phyloP scores from a whole-genome alignment of 192 early-diverging fungal species.

The Coemansia sp. region DNA sequence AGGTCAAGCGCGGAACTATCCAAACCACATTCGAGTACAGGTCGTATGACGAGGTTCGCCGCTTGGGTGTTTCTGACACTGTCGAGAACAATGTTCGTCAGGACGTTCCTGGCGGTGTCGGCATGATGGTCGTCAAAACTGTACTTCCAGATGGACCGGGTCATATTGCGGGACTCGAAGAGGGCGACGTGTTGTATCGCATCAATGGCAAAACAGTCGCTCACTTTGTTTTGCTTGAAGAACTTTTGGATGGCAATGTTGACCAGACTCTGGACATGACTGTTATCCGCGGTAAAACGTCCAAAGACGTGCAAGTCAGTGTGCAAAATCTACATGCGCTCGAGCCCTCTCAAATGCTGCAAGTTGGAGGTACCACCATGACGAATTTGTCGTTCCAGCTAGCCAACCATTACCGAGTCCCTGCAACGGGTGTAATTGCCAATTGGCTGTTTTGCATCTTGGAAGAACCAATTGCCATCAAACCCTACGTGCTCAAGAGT shows the following conservation, averaged over 20 bases:
- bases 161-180: slow-evolving; percentile 53
- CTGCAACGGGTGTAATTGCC: slow-evolving; percentile 74
- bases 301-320: slow-evolving; percentile 43
- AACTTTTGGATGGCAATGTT: slow-evolving; percentile 63
- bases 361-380: slow-evolving; percentile 81
- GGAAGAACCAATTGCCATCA: not conserved
- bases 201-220: slow-evolving; percentile 65
- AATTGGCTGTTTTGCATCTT: slow-evolving; percentile 15
- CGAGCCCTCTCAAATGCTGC: slow-evolving; percentile 81
- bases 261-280: slow-evolving; percentile 55
- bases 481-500: slow-evolving; percentile 55
- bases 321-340: slow-evolving; percentile 75
- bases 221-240: slow-evolving; percentile 69
- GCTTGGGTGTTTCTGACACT: slow-evolving; percentile 65
- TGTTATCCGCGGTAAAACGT: slow-evolving; percentile 59
- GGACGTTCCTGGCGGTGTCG: slow-evolving; percentile 63
- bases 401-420: slow-evolving; percentile 68
- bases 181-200: slow-evolving; percentile 72
- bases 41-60: slow-evolving; percentile 70
- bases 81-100: slow-evolving; percentile 65
- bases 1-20: slow-evolving; percentile 72
- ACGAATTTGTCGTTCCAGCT: slow-evolving; percentile 76
- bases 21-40: slow-evolving; percentile 71
- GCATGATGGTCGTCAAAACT: slow-evolving; percentile 66
- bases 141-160: slow-evolving; percentile 73